phyloP scores from a whole-genome alignment of 441 rosid species.

The Viola pubescens region DNA sequence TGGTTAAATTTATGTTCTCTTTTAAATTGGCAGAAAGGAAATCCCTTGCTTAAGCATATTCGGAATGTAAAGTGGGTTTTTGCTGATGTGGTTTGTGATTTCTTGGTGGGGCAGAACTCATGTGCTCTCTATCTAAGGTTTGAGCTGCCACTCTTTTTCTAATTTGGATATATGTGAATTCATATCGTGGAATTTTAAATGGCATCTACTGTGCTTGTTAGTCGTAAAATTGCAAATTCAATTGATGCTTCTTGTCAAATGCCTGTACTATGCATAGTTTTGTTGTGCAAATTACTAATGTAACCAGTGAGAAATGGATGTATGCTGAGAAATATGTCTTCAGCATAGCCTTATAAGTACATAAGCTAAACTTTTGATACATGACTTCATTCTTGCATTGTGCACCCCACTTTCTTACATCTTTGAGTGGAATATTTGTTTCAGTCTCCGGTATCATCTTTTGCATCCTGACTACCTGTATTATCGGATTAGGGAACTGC shows the following conservation, averaged over 20 bases:
- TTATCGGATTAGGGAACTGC: conserved; percentile 83
- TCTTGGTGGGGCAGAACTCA: conserved; percentile 73
- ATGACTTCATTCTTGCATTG: conserved; percentile 1
- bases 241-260: neutral
- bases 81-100: conserved; percentile 74
- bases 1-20: neutral
- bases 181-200: neutral
- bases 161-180: neutral
- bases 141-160: conserved; percentile 10
- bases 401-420: conserved; percentile 5
- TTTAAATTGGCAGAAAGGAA: conserved; percentile 63
- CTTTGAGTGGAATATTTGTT: conserved; percentile 14
- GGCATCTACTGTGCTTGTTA: neutral
- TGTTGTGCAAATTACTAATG: too few relatives aligned
- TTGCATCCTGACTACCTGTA: conserved; percentile 90
- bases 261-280: neutral
- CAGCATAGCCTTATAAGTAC: neutral
- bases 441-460: conserved; percentile 84
- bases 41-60: conserved; percentile 81
- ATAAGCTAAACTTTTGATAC: neutral
- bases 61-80: conserved; percentile 82
- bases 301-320: neutral
- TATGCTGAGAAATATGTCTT: neutral
- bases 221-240: neutral
- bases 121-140: conserved; percentile 93